Percentiles rank a stretch among this genome's conserved stretches.
These are phyloP conservation scores for Elaphomyces granulatus DNA, from an alignment of 495 filamentous ascomycete genomes.

Conservation along the genomic window DNA sequence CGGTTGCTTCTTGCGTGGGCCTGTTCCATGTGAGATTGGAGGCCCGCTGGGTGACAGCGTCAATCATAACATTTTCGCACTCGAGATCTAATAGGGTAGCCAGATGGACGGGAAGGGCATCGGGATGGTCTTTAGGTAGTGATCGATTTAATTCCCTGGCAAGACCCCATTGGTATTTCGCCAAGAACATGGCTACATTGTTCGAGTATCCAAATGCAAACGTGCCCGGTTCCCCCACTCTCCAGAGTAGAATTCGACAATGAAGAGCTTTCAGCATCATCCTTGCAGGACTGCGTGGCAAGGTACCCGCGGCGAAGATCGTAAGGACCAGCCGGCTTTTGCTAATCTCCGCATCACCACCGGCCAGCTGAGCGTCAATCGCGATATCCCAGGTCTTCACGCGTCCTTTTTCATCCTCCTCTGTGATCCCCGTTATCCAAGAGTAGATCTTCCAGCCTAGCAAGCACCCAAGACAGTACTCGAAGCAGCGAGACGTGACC, in stretches of 20 bases:
- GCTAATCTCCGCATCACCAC: conserved; percentile 81
- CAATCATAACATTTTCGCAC: conserved; percentile 64
- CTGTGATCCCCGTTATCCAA: conserved; percentile 60
- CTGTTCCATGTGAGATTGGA: conserved; percentile 87
- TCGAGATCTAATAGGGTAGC: conserved; percentile 57
- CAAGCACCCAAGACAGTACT: conserved; percentile 64
- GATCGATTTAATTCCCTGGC: conserved; percentile 51
- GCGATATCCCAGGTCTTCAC: conserved; percentile 93
- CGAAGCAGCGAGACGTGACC: conserved; percentile 60
- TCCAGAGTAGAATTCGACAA: conserved; percentile 75
- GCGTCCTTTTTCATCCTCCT: conserved; percentile 73
- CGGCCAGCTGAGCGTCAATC: conserved; percentile 87
- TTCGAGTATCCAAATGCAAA: conserved; percentile 47
- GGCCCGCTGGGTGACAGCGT: conserved; percentile 66
- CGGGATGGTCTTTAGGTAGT: conserved; percentile 41
- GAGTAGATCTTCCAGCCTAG: conserved; percentile 66
- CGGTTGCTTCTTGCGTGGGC: conserved; percentile 49
- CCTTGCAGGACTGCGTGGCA: conserved; percentile 68
- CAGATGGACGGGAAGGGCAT: conserved; percentile 64
- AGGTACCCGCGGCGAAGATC: conserved; percentile 73
- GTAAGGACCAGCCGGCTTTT: conserved; percentile 77
- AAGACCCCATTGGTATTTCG: conserved; percentile 64
- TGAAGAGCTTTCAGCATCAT: conserved; percentile 90
- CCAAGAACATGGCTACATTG: conserved; percentile 49
- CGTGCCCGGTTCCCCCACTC: conserved; percentile 49